Base-by-base conservation (phyloP, 352 stramenopile genomes). In the Pythium oligandrum region DNA sequence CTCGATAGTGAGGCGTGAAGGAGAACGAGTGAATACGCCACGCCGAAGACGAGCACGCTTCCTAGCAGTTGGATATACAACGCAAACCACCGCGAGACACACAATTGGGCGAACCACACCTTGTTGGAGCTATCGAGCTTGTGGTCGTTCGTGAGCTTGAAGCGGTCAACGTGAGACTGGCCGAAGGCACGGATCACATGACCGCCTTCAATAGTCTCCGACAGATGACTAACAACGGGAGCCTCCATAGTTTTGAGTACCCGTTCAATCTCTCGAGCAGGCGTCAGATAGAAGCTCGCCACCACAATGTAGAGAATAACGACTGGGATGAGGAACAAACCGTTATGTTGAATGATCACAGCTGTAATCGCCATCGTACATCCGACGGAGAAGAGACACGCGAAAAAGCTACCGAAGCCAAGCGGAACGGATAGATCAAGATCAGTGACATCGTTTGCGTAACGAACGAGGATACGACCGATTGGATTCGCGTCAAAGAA, bases 401-500 rank as follows among this genome's bases (percentile, higher is more conserved):
- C 75, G 31, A 93, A 59, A 51, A 73, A 81, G 17, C 44, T 34
- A 32, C 50, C 60, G 31, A 63, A 61, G 8, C 54, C 40, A 4
- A 53, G 56, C 26, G 67, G 64, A 9, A 80, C 31, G 47, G 88
- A 76, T 6, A 90, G 61, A 69, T 97, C 87, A 31, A 96, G 67
- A 36, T 83, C 83, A 53, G 91, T 76, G 63, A 95, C 90, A 60
- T 96, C 87, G 6, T 72, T 73, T 10, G 71, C 73, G 72, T 97
- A 98, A 10, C 93, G 76, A 56, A 93, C 96, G 8, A 97, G 38
- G 51, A 97, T 90, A 48, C 88, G 71, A 1, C 90, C 88, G 30
- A 94, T 71, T 4, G 90, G 93, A 53, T 93, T 96, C 4, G 73
- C 80, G 61, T 97, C 88, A 62, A 97, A 98, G 66, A 98, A 97